Percentiles rank a stretch among this genome's conserved stretches.
These are phyloP conservation scores for Centella asiatica DNA, from an alignment of 129 eudicot species.

Conservation along the genomic window DNA sequence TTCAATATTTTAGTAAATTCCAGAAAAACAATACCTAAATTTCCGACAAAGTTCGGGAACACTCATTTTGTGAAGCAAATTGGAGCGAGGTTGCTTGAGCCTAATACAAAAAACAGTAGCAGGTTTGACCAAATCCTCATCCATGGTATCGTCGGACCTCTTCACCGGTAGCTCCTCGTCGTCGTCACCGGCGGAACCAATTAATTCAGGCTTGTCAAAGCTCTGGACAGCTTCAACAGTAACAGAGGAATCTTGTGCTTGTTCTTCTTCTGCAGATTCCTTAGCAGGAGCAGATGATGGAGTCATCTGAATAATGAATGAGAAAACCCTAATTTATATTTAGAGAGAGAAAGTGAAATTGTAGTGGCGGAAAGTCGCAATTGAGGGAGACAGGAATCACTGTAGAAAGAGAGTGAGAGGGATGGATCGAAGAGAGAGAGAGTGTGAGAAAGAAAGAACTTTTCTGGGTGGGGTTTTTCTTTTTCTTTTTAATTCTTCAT, in stretches of 20 bases:
- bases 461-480: too few species aligned
- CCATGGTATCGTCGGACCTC: constrained; percentile 49
- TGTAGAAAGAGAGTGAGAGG: constrained; percentile 29
- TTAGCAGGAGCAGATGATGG: constrained; percentile 23
- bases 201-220: constrained; percentile 12
- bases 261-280: constrained; percentile 42
- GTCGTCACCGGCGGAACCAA: constrained; percentile 19
- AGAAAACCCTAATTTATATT: constrained; percentile 49
- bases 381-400: constrained; percentile 97
- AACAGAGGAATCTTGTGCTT: constrained; percentile 24
- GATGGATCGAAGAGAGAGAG: not conserved
- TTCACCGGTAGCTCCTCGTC: constrained; percentile 33
- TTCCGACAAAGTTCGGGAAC: constrained; percentile 97
- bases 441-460: too few species aligned
- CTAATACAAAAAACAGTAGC: constrained; percentile 84
- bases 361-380: constrained; percentile 71
- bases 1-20: not conserved
- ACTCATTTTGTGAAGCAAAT: constrained; percentile 83
- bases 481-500: too few species aligned
- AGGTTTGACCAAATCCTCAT: constrained; percentile 47
- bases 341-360: constrained; percentile 15
- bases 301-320: constrained; percentile 37
- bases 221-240: constrained; percentile 16
- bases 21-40: constrained; percentile 49
- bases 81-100: constrained; percentile 81